phyloP scores from a whole-genome alignment of 2,329 filamentous ascomycete genomes.

The Plectosphaerella cucumerina region DNA sequence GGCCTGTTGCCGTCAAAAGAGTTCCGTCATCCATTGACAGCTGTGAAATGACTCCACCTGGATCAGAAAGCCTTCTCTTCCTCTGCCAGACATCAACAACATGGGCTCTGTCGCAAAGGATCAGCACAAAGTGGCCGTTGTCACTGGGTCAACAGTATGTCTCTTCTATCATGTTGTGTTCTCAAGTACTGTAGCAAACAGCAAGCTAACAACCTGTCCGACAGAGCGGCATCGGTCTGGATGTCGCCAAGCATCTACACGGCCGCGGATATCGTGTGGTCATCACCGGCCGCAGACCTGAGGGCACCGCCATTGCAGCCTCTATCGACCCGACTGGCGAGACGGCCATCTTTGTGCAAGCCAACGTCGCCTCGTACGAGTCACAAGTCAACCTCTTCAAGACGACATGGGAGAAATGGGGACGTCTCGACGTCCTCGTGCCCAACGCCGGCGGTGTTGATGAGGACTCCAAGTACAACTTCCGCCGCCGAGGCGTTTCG shows the following conservation, averaged over 20 bases:
- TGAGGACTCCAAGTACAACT: constrained; percentile 38
- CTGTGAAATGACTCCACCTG: too few relatives aligned
- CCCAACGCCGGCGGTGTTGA: constrained; percentile 44
- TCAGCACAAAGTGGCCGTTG: constrained; percentile 26
- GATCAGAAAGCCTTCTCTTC: background rate
- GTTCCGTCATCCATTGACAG: too few relatives aligned
- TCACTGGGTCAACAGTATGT: constrained; percentile 36
- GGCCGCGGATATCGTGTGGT: constrained; percentile 25
- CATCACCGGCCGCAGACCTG: constrained; percentile 20
- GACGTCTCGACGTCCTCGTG: constrained; percentile 34
- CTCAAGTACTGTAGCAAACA: too few relatives aligned
- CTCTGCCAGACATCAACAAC: background rate
- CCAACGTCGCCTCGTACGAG: constrained; percentile 38
- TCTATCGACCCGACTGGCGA: constrained; percentile 27
- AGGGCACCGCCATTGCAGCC: constrained; percentile 25
- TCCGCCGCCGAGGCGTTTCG: constrained; percentile 9
- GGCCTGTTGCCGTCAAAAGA: too few relatives aligned
- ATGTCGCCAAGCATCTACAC: constrained; percentile 27
- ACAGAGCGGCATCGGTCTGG: constrained; percentile 42
- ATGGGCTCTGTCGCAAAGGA: background rate
- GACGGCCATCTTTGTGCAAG: constrained; percentile 33
- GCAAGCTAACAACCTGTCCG: background rate
- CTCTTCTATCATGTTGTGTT: background rate
- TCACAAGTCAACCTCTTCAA: constrained; percentile 39
- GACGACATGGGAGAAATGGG: constrained; percentile 32